These are phyloP conservation scores for Phytophthora tentaculata DNA, from an alignment of 352 stramenopile species.

Conservation along the genomic window DNA sequence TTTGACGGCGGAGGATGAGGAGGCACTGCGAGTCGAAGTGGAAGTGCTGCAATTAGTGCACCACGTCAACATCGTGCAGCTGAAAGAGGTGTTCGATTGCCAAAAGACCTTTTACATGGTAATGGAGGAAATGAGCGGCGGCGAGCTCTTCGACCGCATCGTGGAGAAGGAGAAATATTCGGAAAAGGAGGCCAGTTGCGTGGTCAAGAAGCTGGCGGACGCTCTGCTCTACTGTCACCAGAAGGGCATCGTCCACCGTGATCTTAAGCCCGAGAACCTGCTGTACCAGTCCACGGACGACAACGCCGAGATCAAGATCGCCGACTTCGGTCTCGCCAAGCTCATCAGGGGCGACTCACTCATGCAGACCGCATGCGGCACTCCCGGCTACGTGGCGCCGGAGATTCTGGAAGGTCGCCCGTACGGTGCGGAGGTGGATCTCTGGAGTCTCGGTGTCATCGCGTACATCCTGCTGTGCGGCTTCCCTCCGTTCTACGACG, in stretches of 20 bases:
- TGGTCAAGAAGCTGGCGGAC: conserved; percentile 86
- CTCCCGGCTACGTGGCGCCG: conserved; percentile 95
- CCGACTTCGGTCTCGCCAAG: conserved; percentile 92
- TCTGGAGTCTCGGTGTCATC: conserved; percentile 98
- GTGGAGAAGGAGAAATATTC: conserved; percentile 93
- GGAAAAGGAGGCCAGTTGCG: conserved; percentile 84
- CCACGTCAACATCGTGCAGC: conserved; percentile 88
- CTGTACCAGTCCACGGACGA: conserved; percentile 88
- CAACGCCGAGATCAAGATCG: conserved; percentile 94
- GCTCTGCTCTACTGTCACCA: conserved; percentile 91
- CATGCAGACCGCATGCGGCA: conserved; percentile 96
- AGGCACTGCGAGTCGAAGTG: conserved; percentile 83
- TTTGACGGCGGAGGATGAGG: conserved; percentile 80
- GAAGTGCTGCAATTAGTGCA: conserved; percentile 84
- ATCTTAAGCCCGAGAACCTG: conserved; percentile 91
- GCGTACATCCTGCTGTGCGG: conserved; percentile 95
- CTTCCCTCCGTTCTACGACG: conserved; percentile 97
- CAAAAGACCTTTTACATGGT: conserved; percentile 93
- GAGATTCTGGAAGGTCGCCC: conserved; percentile 94
- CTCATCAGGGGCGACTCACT: conserved; percentile 93
- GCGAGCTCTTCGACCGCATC: conserved; percentile 94
- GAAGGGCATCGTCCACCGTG: conserved; percentile 91
- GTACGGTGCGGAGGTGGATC: conserved; percentile 95
- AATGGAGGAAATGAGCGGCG: conserved; percentile 92
- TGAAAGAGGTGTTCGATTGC: conserved; percentile 90